Conservation (phyloP, 1,284 basidiomycete species). For the Sporisorium iseilematis-ciliati region DNA sequence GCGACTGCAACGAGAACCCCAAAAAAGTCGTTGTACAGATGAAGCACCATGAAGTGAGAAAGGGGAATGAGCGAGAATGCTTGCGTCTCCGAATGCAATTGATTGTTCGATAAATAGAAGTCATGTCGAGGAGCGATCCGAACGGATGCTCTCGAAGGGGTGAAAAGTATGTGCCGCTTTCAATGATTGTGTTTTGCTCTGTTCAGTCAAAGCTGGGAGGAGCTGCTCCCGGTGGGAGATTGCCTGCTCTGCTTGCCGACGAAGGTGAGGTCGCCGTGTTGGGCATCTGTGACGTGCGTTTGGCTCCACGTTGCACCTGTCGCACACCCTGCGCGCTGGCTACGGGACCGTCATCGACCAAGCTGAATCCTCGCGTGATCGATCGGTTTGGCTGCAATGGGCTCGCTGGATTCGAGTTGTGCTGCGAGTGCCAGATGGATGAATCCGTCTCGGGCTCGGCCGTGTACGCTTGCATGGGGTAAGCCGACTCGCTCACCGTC, state of each 20-base stretch:
- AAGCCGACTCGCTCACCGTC: slow-evolving; percentile 49
- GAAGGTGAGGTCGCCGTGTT: slow-evolving; percentile 29
- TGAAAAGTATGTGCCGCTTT: neutral
- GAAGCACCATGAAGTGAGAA: neutral
- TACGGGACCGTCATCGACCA: slow-evolving; percentile 68
- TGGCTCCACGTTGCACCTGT: slow-evolving; percentile 63
- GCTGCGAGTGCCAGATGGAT: slow-evolving; percentile 24
- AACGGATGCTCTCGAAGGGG: neutral
- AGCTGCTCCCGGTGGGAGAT: slow-evolving; percentile 43
- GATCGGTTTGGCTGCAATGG: slow-evolving; percentile 32
- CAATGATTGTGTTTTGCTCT: neutral
- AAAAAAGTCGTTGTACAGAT: no score
- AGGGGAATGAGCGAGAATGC: slow-evolving; percentile 1
- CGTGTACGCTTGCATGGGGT: slow-evolving; percentile 54
- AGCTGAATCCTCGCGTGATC: slow-evolving; percentile 56
- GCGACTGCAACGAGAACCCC: no score
- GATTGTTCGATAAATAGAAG: slow-evolving; percentile 23
- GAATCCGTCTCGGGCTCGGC: slow-evolving; percentile 56
- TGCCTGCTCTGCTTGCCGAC: slow-evolving; percentile 14
- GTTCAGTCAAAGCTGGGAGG: slow-evolving; percentile 36
- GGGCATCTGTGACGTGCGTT: slow-evolving; percentile 53
- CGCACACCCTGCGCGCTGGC: slow-evolving; percentile 55
- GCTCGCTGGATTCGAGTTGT: slow-evolving; percentile 8
- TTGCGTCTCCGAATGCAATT: slow-evolving; percentile 14
- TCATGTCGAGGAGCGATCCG: neutral